These are phyloP conservation scores for Cystobasidium pallidum DNA, from an alignment of 1,284 basidiomycete species.

Conservation along the genomic window DNA sequence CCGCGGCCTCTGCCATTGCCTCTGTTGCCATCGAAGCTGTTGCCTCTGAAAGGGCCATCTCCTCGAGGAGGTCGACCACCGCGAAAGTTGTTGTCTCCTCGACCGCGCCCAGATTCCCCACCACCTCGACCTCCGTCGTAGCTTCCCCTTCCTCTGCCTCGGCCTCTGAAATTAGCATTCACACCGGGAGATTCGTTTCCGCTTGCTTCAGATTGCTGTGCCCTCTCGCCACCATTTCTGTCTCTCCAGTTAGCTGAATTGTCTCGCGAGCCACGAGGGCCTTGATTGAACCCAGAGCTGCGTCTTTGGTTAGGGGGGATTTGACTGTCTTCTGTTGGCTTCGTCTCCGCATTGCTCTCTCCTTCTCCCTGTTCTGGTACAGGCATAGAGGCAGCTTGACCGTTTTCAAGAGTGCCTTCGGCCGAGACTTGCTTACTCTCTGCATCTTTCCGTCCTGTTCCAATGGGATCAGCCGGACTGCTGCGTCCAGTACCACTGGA, in stretches of 20 bases:
- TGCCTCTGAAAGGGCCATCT: background rate
- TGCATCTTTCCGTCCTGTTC: constrained; percentile 3
- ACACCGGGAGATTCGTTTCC: constrained; percentile 9
- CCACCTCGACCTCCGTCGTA: background rate
- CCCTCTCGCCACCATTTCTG: background rate
- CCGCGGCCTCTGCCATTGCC: constrained; percentile 1
- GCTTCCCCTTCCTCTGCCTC: constrained; percentile 3
- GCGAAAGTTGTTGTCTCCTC: background rate
- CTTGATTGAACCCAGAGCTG: background rate
- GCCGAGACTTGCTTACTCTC: background rate
- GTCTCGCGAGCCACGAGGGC: background rate
- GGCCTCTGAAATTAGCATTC: background rate
- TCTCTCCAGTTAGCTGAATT: constrained; percentile 9
- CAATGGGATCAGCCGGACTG: constrained; percentile 6
- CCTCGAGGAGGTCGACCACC: background rate
- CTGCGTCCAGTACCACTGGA: constrained; percentile 19
- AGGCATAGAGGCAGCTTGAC: background rate
- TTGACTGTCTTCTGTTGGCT: background rate
- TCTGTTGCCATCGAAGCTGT: background rate
- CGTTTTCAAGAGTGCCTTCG: background rate
- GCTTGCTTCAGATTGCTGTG: constrained; percentile 3
- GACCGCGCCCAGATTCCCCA: background rate
- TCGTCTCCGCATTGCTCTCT: background rate
- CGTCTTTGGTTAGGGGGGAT: background rate
- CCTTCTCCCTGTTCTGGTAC: background rate